A percentile compares a stretch with the other conserved stretches of the same genome.
phyloP scores from a whole-genome alignment of 2,329 filamentous ascomycete species.

The Hypoxylon sp. region DNA sequence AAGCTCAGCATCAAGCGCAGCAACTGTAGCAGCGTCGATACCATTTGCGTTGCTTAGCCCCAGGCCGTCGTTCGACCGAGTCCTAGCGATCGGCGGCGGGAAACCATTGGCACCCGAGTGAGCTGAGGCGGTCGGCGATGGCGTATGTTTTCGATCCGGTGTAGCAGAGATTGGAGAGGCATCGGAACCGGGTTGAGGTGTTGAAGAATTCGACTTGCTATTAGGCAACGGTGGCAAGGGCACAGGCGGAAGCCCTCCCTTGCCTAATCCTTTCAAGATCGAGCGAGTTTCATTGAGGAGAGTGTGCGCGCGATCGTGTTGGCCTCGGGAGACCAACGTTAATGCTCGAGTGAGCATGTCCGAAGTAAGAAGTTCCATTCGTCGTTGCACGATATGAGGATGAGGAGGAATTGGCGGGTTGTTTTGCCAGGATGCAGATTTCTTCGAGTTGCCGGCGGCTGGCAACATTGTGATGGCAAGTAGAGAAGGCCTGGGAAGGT shows the following conservation, averaged over 20 bases:
- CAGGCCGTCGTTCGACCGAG: constrained; percentile 71
- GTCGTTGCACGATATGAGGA: constrained; percentile 92
- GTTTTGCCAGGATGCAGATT: constrained; percentile 74
- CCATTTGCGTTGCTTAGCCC: constrained; percentile 72
- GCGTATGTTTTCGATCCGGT: constrained; percentile 70
- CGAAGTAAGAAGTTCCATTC: constrained; percentile 97
- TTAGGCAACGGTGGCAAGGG: constrained; percentile 52
- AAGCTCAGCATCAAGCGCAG: constrained; percentile 90
- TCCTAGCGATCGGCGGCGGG: constrained; percentile 62
- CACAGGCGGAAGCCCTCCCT: constrained; percentile 92
- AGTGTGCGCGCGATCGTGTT: constrained; percentile 94
- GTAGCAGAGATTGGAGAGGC: constrained; percentile 62
- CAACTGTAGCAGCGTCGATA: constrained; percentile 87
- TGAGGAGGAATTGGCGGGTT: constrained; percentile 92
- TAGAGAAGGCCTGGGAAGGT: constrained; percentile 89
- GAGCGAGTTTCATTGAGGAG: constrained; percentile 93
- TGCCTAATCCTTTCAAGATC: constrained; percentile 95
- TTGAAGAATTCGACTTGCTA: constrained; percentile 63
- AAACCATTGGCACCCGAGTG: constrained; percentile 60
- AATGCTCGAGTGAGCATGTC: constrained; percentile 97
- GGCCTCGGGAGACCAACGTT: constrained; percentile 89
- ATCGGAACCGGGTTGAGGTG: constrained; percentile 64
- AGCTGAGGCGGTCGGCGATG: constrained; percentile 67
- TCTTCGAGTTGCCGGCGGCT: constrained; percentile 73
- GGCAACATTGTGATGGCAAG: constrained; percentile 97